Evolutionary conservation across 2,329 filamentous ascomycete genomes (phyloP), one percentile per base, ranked within the genome.

Genomic region (Claviceps sp.): DNA sequence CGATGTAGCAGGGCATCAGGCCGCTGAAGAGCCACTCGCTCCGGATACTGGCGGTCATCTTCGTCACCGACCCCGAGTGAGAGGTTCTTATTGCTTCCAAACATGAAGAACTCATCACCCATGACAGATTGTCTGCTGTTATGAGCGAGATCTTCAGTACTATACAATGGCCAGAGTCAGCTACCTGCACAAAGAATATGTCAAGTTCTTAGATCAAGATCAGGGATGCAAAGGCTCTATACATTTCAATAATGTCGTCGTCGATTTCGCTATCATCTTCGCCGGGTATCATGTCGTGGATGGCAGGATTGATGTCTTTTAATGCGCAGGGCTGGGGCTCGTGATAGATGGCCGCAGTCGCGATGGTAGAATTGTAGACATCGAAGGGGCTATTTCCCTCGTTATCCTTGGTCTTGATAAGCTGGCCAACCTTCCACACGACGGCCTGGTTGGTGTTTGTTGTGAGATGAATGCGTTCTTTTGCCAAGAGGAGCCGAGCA

Each of bases 301-400:
- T 75, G 0, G 70, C 65, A 24, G 70, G 67, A 34, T 73, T 73
- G 11, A 62, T 63, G n/a, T 62, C 65, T 52, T 77, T 76, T 16
- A 89, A 65, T n/a, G 78, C 80, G n/a, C 87, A 80, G 52, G 30
- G 10, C 30, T 3, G 30, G 10, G 10, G 30, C 30, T 34, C 30
- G 30, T 34, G 30, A 34, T 34, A 34, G 10, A 34, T 11, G 10
- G 10, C 10, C 30, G 30, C 10, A 34, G 86, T 78, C 48, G 85
- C 84, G 59, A 96, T 93, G 0, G 89, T 95, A 41, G 87, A 82
- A 56, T 88, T 86, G 61, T 95, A 97, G 11, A 98, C 71, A 65
- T 97, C 93, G 58, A 97, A 91, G 0, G 93, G 91, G 58, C 89
- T 95, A 63, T 94, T 89, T 10, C 91, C 91, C 68, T 97, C 93